Base-by-base conservation (phyloP, 2,329 filamentous ascomycete genomes). In the Alternaria brassicae region DNA sequence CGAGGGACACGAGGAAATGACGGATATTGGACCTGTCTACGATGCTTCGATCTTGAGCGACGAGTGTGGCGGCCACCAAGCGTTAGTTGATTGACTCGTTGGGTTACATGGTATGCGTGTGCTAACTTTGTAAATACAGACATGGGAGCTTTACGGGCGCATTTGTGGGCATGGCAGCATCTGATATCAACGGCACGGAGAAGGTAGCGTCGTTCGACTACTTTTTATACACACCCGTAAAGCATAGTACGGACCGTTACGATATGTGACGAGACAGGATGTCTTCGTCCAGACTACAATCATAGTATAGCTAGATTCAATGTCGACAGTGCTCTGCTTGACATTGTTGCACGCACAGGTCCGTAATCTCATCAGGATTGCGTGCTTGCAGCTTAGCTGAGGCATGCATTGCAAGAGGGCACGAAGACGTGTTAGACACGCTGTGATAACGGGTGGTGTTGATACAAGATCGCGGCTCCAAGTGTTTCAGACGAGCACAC, bases 81-180 rank as follows among this genome's bases (percentile, higher is more conserved):
- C 78, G 56, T 59, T 3, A 59, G 56, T 56, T 30, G 17, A 15
- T 37, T 37, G 19, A 15, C 9, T 21, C 19, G 19, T 3, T 27
- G 13, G 12, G 7, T 6, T 4, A 13, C 6, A 19, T 10, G 6
- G 2, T 7, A 25, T 12, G 19, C 13, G 28, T 34, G 5, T 13
- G 13, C 56, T 50, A 27, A 49, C 56, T 25, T 19, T 36, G 21
- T 12, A 27, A 19, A 27, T 19, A 15, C 8, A 59, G 56, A 2
- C 85, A 88, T 62, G 86, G 86, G 1, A 89, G 86, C 71, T 89
- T 89, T 62, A 89, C 86, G 0, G 86, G 86, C 0, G 85, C 86
- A 3, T 77, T 77, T 61, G 74, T 76, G 8, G 74, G 74, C 27
- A 45, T 77, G 34, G 74, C 74, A 12, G 70, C 68, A n/a, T 73